A percentile compares a stretch with the other conserved stretches of the same genome.
These are phyloP conservation scores for Epichloe typhina DNA, from an alignment of 2,329 filamentous ascomycete genomes.

Conservation along the genomic window DNA sequence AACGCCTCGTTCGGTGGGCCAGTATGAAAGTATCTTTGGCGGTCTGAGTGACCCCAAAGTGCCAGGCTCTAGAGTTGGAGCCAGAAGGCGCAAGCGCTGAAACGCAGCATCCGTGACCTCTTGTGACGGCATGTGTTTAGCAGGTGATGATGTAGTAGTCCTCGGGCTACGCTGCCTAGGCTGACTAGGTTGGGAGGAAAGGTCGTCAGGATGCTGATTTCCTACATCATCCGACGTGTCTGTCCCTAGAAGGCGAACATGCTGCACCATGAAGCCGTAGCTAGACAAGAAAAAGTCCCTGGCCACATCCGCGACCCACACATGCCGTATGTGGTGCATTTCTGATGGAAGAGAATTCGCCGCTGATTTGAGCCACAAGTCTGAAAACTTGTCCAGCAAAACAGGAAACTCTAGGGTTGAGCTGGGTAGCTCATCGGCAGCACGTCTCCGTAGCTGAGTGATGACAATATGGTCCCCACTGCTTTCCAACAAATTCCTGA, in stretches of 20 bases:
- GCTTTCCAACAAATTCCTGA: slow-evolving; percentile 16
- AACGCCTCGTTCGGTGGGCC: slow-evolving; percentile 25
- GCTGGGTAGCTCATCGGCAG: slow-evolving; percentile 11
- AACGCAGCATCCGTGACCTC: slow-evolving; percentile 16
- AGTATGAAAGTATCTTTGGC: slow-evolving; percentile 22
- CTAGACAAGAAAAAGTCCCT: slow-evolving; percentile 22
- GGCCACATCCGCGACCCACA: slow-evolving; percentile 20
- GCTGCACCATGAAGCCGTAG: slow-evolving; percentile 22
- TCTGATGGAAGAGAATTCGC: slow-evolving; percentile 13
- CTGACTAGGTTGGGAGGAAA: slow-evolving; percentile 2
- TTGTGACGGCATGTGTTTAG: slow-evolving; percentile 2
- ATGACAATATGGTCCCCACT: slow-evolving; percentile 16
- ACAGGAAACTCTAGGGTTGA: slow-evolving; percentile 15
- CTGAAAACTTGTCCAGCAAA: slow-evolving; percentile 16
- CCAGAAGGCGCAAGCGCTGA: slow-evolving; percentile 22
- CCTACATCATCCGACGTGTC: slow-evolving; percentile 5
- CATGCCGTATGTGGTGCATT: slow-evolving; percentile 12
- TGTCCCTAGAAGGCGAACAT: slow-evolving; percentile 17
- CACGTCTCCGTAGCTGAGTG: slow-evolving; percentile 16
- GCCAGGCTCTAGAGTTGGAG: slow-evolving; percentile 15
- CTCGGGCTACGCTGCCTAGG: neutral
- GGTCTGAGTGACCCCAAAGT: slow-evolving; percentile 15
- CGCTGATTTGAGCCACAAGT: slow-evolving; percentile 19
- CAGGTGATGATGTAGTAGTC: slow-evolving; percentile 6
- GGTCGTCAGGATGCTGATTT: slow-evolving; percentile 5